A percentile compares a stretch with the other conserved stretches of the same genome.
Evolutionary conservation across 345 rosid species (phyloP).

Genomic region (Gossypium mustelinum): DNA sequence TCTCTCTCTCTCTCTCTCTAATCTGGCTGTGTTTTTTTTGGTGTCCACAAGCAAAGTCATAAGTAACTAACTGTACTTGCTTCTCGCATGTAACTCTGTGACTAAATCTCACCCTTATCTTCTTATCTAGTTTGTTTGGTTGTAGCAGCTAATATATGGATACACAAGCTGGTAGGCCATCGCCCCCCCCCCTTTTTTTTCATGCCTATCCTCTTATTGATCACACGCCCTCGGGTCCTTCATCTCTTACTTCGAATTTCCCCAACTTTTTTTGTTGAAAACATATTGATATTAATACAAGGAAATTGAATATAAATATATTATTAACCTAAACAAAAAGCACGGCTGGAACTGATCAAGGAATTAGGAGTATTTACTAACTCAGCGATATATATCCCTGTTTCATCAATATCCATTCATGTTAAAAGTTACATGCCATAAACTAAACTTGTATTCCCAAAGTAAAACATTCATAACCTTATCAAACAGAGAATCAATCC

Average conservation of each 20-base stretch:
- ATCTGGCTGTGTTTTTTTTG: constrained; percentile 12
- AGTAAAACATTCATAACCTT: not conserved
- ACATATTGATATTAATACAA: too few species aligned
- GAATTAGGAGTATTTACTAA: too few species aligned
- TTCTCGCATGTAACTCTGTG: not conserved
- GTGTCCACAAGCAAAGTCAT: constrained; percentile 25
- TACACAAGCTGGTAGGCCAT: constrained; percentile 21
- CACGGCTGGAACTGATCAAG: not conserved
- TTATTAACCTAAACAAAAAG: not conserved
- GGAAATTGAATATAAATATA: not conserved
- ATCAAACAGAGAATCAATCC: constrained; percentile 18
- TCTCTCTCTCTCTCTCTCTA: not conserved
- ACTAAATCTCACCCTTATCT: constrained; percentile 22
- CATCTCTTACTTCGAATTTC: not conserved
- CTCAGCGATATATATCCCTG: not conserved
- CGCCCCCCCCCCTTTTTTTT: not conserved
- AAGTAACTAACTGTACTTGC: constrained; percentile 5
- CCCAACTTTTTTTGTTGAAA: not conserved
- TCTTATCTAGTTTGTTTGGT: constrained; percentile 25
- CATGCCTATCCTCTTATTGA: not conserved
- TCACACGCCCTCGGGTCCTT: too few species aligned
- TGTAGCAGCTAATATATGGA: not conserved
- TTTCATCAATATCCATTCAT: not conserved
- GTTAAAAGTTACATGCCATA: constrained; percentile 11
- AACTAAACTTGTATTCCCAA: not conserved